A percentile compares a stretch with the other conserved stretches of the same genome.
Evolutionary conservation across 2,329 filamentous ascomycete genomes (phyloP).

Genomic region (Paraphoma sp.): DNA sequence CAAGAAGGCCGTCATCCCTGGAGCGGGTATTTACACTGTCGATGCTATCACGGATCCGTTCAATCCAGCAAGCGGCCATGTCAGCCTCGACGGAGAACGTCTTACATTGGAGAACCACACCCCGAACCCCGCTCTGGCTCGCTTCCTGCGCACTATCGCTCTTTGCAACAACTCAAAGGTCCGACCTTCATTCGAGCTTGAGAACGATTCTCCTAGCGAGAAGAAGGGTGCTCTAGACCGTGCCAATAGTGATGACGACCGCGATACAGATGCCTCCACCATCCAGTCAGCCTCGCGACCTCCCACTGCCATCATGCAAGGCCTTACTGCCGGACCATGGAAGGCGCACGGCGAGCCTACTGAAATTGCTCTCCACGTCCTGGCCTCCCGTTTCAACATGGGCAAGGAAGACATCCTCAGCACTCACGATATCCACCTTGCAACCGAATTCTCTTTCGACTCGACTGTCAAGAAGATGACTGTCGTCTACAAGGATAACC

Average conservation of each 20-base stretch:
- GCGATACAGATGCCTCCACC: conserved; percentile 41
- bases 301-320: conserved; percentile 32
- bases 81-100: conserved; percentile 36
- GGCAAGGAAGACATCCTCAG: conserved; percentile 39
- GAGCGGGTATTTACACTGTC: conserved; percentile 40
- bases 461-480: conserved; percentile 51
- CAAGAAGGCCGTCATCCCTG: conserved; percentile 46
- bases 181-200: conserved; percentile 25
- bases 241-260: conserved; percentile 33
- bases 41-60: conserved; percentile 45
- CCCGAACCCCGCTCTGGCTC: conserved; percentile 25
- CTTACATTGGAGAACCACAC: conserved; percentile 33
- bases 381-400: conserved; percentile 49
- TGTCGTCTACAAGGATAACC: conserved; percentile 45
- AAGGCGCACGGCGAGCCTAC: conserved; percentile 47
- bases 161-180: conserved; percentile 50
- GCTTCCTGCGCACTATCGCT: conserved; percentile 46
- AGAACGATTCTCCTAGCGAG: conserved; percentile 58
- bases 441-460: conserved; percentile 49
- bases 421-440: conserved; percentile 36
- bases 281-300: conserved; percentile 39
- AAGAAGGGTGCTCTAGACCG: conserved; percentile 52
- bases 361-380: conserved; percentile 48
- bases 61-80: conserved; percentile 42
- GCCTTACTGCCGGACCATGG: conserved; percentile 31